Evolutionary conservation across 192 early-diverging fungal genomes (phyloP).

Genomic region (Coemansia sp.): DNA sequence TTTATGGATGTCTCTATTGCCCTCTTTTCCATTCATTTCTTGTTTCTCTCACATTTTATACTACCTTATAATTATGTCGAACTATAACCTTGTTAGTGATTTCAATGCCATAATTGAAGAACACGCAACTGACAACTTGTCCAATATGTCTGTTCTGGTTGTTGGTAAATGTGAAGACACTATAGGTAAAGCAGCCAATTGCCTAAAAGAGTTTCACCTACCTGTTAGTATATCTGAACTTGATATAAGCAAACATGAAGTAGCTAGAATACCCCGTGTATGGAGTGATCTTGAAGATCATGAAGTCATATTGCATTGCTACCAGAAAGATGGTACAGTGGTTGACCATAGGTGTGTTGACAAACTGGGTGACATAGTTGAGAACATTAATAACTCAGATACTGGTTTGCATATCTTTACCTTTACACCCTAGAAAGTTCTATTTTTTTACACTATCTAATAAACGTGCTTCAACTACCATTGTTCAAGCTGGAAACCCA

Average conservation of each 20-base stretch:
- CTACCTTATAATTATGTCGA: neutral
- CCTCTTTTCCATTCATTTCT: neutral
- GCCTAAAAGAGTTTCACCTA: neutral
- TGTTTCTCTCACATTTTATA: neutral
- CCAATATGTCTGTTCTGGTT: neutral
- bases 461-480: neutral
- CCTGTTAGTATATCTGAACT: neutral
- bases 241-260: neutral
- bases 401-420: neutral
- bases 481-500: neutral
- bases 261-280: neutral
- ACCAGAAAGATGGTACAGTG: neutral
- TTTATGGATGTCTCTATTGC: neutral
- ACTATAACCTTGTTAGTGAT: neutral
- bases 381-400: neutral
- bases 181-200: neutral
- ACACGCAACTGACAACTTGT: neutral
- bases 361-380: neutral
- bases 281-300: neutral
- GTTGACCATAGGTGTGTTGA: neutral
- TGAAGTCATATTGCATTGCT: neutral
- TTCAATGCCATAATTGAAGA: neutral
- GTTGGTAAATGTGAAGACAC: neutral
- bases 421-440: neutral
- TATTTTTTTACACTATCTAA: neutral